Percentiles rank a stretch among this genome's conserved stretches.
These are phyloP conservation scores for Cymbopogon flexuosus DNA, from an alignment of 202 grass and related monocot genomes.

Conservation along the genomic window DNA sequence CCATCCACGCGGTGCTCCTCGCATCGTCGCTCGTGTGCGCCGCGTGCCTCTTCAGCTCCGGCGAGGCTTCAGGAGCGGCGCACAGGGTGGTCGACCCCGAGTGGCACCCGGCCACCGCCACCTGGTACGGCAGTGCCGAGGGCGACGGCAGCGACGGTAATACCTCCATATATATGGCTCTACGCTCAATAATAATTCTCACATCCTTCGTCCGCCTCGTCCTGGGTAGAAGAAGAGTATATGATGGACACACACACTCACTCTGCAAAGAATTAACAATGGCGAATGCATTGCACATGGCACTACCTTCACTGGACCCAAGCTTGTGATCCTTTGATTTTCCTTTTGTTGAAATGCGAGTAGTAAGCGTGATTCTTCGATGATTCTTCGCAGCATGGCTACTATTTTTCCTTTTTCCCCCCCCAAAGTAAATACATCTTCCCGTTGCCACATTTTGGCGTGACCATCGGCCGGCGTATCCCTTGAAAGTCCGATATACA, in stretches of 20 bases:
- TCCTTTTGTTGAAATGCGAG: background rate
- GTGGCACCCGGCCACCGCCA: slow-evolving; percentile 84
- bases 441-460: slow-evolving; percentile 8
- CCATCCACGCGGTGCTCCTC: slow-evolving; percentile 20
- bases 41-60: slow-evolving; percentile 11
- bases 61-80: slow-evolving; percentile 26
- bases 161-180: background rate
- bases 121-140: slow-evolving; percentile 80
- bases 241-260: background rate
- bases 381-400: background rate
- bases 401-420: background rate
- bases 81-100: slow-evolving; percentile 55
- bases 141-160: slow-evolving; percentile 92
- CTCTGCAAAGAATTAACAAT: background rate
- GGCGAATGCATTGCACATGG: background rate
- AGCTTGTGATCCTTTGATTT: background rate
- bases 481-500: too few relatives aligned
- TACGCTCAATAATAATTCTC: background rate
- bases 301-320: background rate
- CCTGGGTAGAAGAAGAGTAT: background rate
- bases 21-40: background rate
- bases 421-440: slow-evolving; percentile 10
- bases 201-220: background rate
- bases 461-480: background rate
- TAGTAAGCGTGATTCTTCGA: background rate